Evolutionary conservation across 257 asterid species (phyloP), one percentile per base, ranked within the genome.

Genomic region (Ballota nigra): DNA sequence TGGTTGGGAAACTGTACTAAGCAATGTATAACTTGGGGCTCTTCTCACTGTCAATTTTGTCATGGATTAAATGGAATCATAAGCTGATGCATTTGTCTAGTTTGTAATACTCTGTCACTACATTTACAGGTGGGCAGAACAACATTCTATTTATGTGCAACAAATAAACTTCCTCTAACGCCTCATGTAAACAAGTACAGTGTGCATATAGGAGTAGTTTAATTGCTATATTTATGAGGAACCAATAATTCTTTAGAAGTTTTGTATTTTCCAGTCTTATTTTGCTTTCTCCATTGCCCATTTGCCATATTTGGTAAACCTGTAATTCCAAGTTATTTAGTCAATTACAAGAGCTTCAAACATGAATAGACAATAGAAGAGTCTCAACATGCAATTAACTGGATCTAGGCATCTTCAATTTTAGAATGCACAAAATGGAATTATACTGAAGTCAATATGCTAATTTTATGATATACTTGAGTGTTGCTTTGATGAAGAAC

Each of bases 271-370:
- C 20, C 20, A 15, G 8, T 28, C 22, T 6, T 58, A n/a, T 43
- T 41, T 38, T 31, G 62, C 45, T 40, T 29, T 16, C 7, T 51
- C 45, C 12, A 8, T 34, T 63, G 15, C 71, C 16, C 10, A 61
- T 20, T 18, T 16, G 5, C 18, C 22, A n/a, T 0, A 18, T 47
- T n/a, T 16, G 55, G 22, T 62, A 40, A 26, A 20, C 51, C 47
- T 62, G 66, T 75, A 11, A 23, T 52, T 19, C 52, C 58, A 59
- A 68, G 33, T 60, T 75, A 31, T 18, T 13, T 34, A 13, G 31
- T 38, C 22, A 75, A 43, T 23, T 47, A 43, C 57, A 67, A 45
- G 68, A 59, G 45, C 55, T 36, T 33, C 47, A 45, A 28, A 58
- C 45, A 26, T 56, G 52, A 58, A 10, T 58, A 23, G 41, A 68